phyloP scores from a whole-genome alignment of 208 protist genomes.

The Trichomonas vaginalis region DNA sequence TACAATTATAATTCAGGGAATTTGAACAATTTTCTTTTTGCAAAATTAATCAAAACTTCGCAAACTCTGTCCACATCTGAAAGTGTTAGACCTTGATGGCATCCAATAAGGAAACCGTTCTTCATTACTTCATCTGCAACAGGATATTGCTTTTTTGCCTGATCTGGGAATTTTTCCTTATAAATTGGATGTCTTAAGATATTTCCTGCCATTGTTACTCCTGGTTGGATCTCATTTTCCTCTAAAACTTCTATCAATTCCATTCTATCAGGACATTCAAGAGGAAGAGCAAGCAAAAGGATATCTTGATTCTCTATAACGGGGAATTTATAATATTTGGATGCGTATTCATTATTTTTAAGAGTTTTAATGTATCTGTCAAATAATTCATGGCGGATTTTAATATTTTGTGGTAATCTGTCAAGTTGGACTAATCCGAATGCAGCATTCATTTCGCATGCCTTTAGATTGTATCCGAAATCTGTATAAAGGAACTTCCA shows the following conservation, averaged over 20 bases:
- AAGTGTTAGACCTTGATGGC: slow-evolving; percentile 21
- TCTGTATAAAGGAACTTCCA: slow-evolving; percentile 35
- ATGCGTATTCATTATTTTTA: background rate
- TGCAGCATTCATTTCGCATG: slow-evolving; percentile 32
- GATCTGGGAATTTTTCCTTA: background rate
- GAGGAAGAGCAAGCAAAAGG: slow-evolving; percentile 28
- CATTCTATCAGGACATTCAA: slow-evolving; percentile 9
- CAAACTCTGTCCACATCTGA: slow-evolving; percentile 30
- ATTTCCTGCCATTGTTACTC: slow-evolving; percentile 35
- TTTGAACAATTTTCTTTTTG: too few relatives aligned
- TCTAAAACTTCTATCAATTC: slow-evolving; percentile 23
- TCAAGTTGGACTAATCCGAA: slow-evolving; percentile 30
- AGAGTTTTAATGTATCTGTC: slow-evolving; percentile 18
- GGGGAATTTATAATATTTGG: background rate
- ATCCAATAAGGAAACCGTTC: slow-evolving; percentile 29
- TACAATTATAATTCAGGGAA: too few relatives aligned
- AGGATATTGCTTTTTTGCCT: background rate
- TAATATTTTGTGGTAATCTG: background rate
- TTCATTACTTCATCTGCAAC: slow-evolving; percentile 20
- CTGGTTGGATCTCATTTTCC: slow-evolving; percentile 23
- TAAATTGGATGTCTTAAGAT: slow-evolving; percentile 32
- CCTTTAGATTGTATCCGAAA: slow-evolving; percentile 37
- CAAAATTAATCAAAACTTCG: background rate
- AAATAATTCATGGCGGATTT: background rate
- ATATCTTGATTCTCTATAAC: background rate